A percentile compares a stretch with the other conserved stretches of the same genome.
phyloP scores from a whole-genome alignment of 371 early-diverging fungal genomes.

The Zychaea mexicana region DNA sequence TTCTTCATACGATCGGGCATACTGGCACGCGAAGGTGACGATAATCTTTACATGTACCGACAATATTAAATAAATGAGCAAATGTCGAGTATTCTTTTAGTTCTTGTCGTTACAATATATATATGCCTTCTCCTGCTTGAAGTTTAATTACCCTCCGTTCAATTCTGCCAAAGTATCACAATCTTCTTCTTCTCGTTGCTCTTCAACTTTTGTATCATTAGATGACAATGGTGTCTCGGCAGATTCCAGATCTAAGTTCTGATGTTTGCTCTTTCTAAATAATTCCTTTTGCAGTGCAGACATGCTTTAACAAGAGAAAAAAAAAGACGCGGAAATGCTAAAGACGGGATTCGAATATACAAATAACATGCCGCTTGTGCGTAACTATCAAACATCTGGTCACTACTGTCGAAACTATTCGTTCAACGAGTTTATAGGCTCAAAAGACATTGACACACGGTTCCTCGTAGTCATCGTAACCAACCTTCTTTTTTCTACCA shows the following conservation, averaged over 20 bases:
- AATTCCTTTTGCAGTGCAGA: slow-evolving; percentile 46
- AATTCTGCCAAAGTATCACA: neutral
- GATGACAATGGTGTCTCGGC: too few relatives aligned
- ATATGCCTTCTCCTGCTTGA: neutral
- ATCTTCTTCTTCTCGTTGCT: slow-evolving; percentile 12
- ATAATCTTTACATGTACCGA: neutral
- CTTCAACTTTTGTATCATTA: neutral
- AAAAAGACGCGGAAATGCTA: too few relatives aligned
- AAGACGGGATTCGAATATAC: too few relatives aligned
- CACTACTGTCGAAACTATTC: too few relatives aligned
- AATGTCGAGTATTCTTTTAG: neutral
- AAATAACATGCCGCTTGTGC: too few relatives aligned
- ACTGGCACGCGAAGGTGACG: neutral
- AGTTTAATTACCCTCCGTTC: neutral
- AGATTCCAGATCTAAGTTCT: slow-evolving; percentile 22
- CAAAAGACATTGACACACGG: too few relatives aligned
- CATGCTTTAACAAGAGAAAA: slow-evolving; percentile 18
- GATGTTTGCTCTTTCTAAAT: slow-evolving; percentile 29
- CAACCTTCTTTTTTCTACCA: too few relatives aligned
- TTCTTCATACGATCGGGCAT: slow-evolving; percentile 3
- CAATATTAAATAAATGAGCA: too few relatives aligned
- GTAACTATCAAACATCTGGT: too few relatives aligned
- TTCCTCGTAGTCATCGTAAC: too few relatives aligned
- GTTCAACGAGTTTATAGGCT: too few relatives aligned
- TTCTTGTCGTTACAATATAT: neutral